A percentile compares a stretch with the other conserved stretches of the same genome.
phyloP scores from a whole-genome alignment of 2,329 filamentous ascomycete species.

The Fusarium graminum region DNA sequence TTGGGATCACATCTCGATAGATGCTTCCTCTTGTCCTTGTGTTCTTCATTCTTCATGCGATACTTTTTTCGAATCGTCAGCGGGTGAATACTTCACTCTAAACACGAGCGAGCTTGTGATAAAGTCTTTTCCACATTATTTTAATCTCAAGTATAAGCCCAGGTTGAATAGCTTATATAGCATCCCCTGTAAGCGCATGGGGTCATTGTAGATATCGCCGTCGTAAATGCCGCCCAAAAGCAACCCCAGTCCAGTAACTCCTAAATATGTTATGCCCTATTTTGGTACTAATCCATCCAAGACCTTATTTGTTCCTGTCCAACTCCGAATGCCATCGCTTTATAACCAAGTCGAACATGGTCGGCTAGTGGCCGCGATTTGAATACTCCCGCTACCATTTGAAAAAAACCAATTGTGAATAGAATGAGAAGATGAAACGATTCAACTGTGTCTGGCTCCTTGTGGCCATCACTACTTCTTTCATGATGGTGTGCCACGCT shows the following conservation, averaged over 20 bases:
- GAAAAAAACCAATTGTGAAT: conserved; percentile 6
- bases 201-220: conserved; percentile 10
- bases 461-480: conserved; percentile 3
- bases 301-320: conserved; percentile 3
- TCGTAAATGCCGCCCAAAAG: conserved; percentile 18
- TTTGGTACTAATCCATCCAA: conserved; percentile 20
- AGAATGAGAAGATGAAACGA: conserved; percentile 9
- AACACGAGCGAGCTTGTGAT: neutral
- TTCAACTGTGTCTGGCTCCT: conserved; percentile 3
- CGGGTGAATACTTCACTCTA: neutral
- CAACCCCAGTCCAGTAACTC: conserved; percentile 32
- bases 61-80: too few relatives aligned
- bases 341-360: conserved; percentile 12
- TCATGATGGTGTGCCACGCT: conserved; percentile 65
- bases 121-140: conserved; percentile 3
- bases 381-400: conserved; percentile 34
- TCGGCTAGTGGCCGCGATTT: conserved; percentile 1
- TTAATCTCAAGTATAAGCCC: conserved; percentile 12
- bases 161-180: conserved; percentile 9
- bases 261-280: conserved; percentile 14
- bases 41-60: too few relatives aligned
- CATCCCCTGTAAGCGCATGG: neutral
- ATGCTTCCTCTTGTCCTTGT: too few relatives aligned
- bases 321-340: conserved; percentile 22
- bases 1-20: too few relatives aligned